Conservation (phyloP, 805 yeast species). For the Kazachstania kunashirensis region DNA sequence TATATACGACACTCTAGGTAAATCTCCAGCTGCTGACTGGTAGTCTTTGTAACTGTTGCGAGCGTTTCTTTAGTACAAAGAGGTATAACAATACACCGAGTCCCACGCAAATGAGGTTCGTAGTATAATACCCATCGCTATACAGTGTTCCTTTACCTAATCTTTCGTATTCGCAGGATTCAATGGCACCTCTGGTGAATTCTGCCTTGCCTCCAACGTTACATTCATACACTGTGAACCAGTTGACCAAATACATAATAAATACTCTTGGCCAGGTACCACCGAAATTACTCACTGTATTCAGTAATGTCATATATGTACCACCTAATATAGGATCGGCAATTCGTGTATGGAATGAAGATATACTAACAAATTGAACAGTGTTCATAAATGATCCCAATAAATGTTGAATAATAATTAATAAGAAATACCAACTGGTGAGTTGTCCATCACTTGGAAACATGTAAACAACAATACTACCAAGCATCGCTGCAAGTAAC, state of each 20-base stretch:
- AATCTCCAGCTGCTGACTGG: constrained; percentile 76
- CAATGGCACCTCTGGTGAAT: constrained; percentile 1
- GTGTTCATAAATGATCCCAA: constrained; percentile 88
- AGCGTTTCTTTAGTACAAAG: constrained; percentile 55
- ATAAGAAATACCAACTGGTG: constrained; percentile 43
- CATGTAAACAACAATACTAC: constrained; percentile 58
- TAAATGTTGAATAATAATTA: constrained; percentile 74
- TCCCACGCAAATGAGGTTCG: constrained; percentile 61
- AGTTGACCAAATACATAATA: constrained; percentile 70
- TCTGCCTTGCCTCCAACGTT: constrained; percentile 12
- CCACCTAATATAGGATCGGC: constrained; percentile 97
- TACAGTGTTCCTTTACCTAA: constrained; percentile 48
- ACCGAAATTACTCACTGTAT: constrained; percentile 85
- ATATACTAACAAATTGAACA: constrained; percentile 85
- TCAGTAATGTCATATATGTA: constrained; percentile 92
- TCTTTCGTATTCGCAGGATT: constrained; percentile 10
- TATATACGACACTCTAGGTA: constrained; percentile 7
- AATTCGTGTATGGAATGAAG: constrained; percentile 89
- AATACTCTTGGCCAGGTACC: constrained; percentile 97
- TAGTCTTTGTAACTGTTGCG: constrained; percentile 54
- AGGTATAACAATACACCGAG: constrained; percentile 58
- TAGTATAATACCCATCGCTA: constrained; percentile 76
- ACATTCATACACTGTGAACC: constrained; percentile 61
- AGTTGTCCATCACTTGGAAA: constrained; percentile 57
- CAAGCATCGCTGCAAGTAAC: constrained; percentile 60